A percentile compares a stretch with the other conserved stretches of the same genome.
Evolutionary conservation across 129 eudicot genomes (phyloP).

Genomic region (Apium graveolens): DNA sequence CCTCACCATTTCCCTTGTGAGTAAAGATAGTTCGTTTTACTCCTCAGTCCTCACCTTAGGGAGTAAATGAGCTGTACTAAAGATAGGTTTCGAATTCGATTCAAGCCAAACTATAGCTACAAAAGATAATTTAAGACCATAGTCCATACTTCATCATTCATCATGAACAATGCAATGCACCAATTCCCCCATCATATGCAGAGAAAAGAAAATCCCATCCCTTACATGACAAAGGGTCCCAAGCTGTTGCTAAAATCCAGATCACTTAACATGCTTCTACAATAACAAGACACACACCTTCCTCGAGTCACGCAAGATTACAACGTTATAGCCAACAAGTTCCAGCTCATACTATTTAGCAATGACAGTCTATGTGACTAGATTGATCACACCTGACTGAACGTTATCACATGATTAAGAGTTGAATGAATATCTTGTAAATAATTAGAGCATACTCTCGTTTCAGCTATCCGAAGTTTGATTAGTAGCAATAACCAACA

Average conservation of each 20-base stretch:
- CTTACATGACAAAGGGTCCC: constrained; percentile 16
- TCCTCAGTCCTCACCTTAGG: too few relatives aligned
- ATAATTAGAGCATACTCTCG: not conserved
- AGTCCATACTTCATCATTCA: not conserved
- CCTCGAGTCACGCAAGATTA: not conserved
- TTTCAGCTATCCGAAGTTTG: not conserved
- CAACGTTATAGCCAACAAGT: not conserved
- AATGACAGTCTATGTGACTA: not conserved
- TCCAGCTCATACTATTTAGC: not conserved
- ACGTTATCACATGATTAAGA: not conserved
- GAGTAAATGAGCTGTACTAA: not conserved
- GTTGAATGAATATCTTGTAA: not conserved
- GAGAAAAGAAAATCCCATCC: not conserved
- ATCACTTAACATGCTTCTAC: not conserved
- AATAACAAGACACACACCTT: not conserved
- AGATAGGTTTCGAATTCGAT: not conserved
- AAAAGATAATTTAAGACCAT: not conserved
- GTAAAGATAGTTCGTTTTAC: too few relatives aligned
- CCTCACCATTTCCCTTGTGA: too few relatives aligned
- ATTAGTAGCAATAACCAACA: not conserved
- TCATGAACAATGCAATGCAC: not conserved
- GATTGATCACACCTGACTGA: not conserved
- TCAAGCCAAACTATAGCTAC: not conserved
- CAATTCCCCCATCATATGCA: not conserved
- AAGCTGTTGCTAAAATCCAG: not conserved